Base-by-base conservation (phyloP, 2,329 filamentous ascomycete genomes). In the Endocalyx cinctus region DNA sequence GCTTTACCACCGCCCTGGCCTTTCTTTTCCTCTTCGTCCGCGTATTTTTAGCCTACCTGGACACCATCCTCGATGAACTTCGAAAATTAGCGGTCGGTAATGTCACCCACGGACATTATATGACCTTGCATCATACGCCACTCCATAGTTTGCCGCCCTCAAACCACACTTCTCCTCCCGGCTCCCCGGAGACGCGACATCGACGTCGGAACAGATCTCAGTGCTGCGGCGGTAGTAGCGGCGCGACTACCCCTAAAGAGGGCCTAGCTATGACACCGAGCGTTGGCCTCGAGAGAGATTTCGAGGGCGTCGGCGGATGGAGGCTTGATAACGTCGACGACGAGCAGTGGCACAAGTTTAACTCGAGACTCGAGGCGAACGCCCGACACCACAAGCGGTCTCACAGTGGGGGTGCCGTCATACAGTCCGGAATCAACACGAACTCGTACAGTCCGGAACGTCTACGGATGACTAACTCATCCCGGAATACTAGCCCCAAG, bases 1-100 rank as follows among this genome's bases (percentile, higher is more conserved):
- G 69, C 42, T 59, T 83, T 42, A 84, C 81, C 19, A 78, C 79
- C 34, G 69, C 67, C 5, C 46, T 83, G 29, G 77, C 81, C 25
- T 74, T 81, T 43, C 64, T 72, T 23, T 65, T 82, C 22, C 69
- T 85, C 30, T 68, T 76, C 49, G 59, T 81, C 41, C 71, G 79
- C 16, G 70, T 80, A 16, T 61, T 72, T 28, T 51, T 82, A 32
- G 71, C 83, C 35, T 84, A 83, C 50, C 58, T 82, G 39, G 78
- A 84, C 48, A 64, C 84, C 32, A 71, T 66, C 27, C 55, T 77
- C 14, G 74, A 74, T 6, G 62, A 82, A 4, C 51, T 82, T 2
- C 70, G 72, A 5, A n/a, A n/a, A n/a, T n/a, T n/a, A n/a, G n/a
- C n/a, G n/a, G n/a, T n/a, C n/a, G n/a, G n/a, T n/a, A n/a, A n/a